A percentile compares a stretch with the other conserved stretches of the same genome.
These are phyloP conservation scores for Westerdykella ornata DNA, from an alignment of 2,329 filamentous ascomycete genomes.

Conservation along the genomic window DNA sequence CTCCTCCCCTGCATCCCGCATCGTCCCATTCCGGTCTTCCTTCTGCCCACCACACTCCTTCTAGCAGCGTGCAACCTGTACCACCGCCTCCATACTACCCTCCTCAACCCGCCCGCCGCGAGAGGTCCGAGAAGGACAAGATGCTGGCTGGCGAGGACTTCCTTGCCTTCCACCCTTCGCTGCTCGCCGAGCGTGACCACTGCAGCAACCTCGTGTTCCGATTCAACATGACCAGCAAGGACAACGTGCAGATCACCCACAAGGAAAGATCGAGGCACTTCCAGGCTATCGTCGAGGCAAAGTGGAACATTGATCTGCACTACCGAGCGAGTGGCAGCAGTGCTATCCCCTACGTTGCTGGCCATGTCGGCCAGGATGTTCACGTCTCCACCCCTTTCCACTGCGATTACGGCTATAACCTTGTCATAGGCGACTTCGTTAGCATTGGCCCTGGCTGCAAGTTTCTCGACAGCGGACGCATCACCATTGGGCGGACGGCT, in stretches of 20 bases:
- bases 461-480: conserved; percentile 77
- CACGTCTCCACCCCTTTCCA: conserved; percentile 81
- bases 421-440: conserved; percentile 78
- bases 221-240: conserved; percentile 79
- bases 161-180: conserved; percentile 67
- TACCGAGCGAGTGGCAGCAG: conserved; percentile 21
- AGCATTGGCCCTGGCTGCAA: conserved; percentile 76
- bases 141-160: conserved; percentile 80
- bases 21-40: no score
- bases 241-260: conserved; percentile 58
- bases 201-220: conserved; percentile 75
- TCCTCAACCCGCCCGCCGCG: conserved; percentile 19
- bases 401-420: conserved; percentile 95
- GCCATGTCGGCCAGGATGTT: conserved; percentile 65
- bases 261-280: conserved; percentile 65
- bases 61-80: conserved; percentile 11
- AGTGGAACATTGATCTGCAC: conserved; percentile 24
- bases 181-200: conserved; percentile 75
- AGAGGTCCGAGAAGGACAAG: conserved; percentile 72
- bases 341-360: conserved; percentile 29
- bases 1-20: conserved; percentile 9
- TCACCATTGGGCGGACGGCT: conserved; percentile 71
- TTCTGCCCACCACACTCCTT: conserved; percentile 5
- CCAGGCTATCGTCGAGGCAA: conserved; percentile 63
- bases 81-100: conserved; percentile 19